Base-by-base conservation (phyloP, 2,329 filamentous ascomycete genomes). In the Aspergillus eucalypticola region DNA sequence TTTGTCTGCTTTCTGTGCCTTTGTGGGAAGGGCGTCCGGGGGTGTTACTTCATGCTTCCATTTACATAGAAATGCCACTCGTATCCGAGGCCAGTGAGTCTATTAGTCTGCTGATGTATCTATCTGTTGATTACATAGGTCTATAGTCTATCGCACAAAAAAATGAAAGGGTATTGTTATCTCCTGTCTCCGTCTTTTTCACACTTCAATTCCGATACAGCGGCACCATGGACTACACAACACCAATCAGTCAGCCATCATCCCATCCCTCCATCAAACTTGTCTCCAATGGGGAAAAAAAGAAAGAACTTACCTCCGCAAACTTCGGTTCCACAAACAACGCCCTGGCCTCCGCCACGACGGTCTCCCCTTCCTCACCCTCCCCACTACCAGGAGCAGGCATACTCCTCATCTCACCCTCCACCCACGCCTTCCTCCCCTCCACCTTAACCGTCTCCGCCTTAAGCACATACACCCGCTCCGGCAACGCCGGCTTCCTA, bases 301-400 rank as follows among this genome's bases (percentile, higher is more conserved):
- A 15, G 13, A 41, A 17, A 35, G 8, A 48, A 71, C 73, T 65
- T 63, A 75, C 72, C 60, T 72, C 67, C 2, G 71, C 73, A 67
- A 75, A 75, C 64, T 71, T 75, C 2, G 74, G 74, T 64, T 76
- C 73, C 38, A 76, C 61, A 64, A 76, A 76, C 67, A 76, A 69
- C 41, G 73, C 74, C 62, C 66, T 73, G n/a, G 67, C 73, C 64
- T 76, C 73, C 11, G 73, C 69, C 55, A 75, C 71, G 66, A 73
- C 60, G 55, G n/a, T 69, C 64, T 50, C 67, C 64, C 71, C 70
- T 48, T 67, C 64, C 50, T 65, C 66, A 6, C 42, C 60, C 23
- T 64, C 56, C 32, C 3, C 27, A 29, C 27, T 5, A 29, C 10
- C 27, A 29, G 25, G 7, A 8, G 62, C 39, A 5, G 60, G 62